These are phyloP conservation scores for Phylloboletellus chloephorus DNA, from an alignment of 1,284 basidiomycete genomes.

Conservation along the genomic window DNA sequence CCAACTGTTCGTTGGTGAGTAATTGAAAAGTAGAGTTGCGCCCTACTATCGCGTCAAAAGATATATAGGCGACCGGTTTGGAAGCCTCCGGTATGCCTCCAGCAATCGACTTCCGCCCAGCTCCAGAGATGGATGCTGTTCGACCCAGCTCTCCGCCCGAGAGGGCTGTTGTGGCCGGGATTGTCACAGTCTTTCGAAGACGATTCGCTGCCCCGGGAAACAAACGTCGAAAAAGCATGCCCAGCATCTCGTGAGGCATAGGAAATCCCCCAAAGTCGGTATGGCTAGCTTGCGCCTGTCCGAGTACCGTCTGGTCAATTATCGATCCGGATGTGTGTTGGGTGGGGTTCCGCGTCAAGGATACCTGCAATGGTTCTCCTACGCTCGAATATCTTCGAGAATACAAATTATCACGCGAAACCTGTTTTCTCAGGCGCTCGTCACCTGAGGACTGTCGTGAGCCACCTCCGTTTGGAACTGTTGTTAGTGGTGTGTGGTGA, in stretches of 20 bases:
- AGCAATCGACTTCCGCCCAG: constrained; percentile 7
- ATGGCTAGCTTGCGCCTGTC: constrained; percentile 33
- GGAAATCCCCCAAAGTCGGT: constrained; percentile 85
- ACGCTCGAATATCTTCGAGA: constrained; percentile 14
- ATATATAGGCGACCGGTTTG: constrained; percentile 74
- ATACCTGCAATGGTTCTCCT: constrained; percentile 11
- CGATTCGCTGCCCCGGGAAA: constrained; percentile 55
- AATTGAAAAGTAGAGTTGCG: constrained; percentile 84
- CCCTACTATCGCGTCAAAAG: constrained; percentile 80
- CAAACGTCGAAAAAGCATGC: constrained; percentile 42
- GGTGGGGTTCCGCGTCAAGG: constrained; percentile 16
- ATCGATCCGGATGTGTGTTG: constrained; percentile 9
- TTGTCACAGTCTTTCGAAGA: constrained; percentile 62
- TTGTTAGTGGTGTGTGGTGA: constrained; percentile 17
- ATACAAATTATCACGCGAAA: constrained; percentile 9
- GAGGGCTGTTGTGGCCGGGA: constrained; percentile 69
- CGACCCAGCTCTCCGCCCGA: constrained; percentile 31
- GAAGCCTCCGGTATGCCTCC: constrained; percentile 35
- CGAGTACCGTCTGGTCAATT: constrained; percentile 23
- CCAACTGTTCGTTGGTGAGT: constrained; percentile 77
- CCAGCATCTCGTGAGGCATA: constrained; percentile 62
- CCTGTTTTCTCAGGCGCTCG: constrained; percentile 7
- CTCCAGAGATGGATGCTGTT: constrained; percentile 17
- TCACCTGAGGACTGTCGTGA: background rate
- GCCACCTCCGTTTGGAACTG: constrained; percentile 3